Evolutionary conservation across 2,329 filamentous ascomycete species (phyloP).

Genomic region (Neonectria sp.): DNA sequence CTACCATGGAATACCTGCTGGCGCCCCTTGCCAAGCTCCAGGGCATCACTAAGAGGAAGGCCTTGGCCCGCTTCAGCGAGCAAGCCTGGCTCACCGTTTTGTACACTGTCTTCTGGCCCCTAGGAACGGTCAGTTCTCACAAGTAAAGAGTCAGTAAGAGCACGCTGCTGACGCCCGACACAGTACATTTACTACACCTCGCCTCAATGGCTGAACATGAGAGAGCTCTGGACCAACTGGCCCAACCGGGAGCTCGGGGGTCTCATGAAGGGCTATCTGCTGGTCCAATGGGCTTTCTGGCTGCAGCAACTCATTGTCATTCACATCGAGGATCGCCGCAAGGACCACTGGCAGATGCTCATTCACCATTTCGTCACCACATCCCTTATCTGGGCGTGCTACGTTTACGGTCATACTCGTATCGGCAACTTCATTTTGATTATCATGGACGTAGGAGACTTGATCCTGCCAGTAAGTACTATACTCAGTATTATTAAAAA

Average conservation of each 20-base stretch:
- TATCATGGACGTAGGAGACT: constrained; percentile 94
- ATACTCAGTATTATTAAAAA: constrained; percentile 76
- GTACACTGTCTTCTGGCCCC: constrained; percentile 84
- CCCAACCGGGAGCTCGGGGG: constrained; percentile 82
- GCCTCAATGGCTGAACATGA: constrained; percentile 82
- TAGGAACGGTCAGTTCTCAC: constrained; percentile 79
- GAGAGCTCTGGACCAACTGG: constrained; percentile 87
- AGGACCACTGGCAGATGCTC: constrained; percentile 97
- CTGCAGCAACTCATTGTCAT: constrained; percentile 95
- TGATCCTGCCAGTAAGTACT: constrained; percentile 84
- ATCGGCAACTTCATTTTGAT: constrained; percentile 92
- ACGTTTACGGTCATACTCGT: constrained; percentile 88
- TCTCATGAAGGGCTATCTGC: constrained; percentile 88
- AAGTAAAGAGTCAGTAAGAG: background rate
- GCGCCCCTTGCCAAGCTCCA: constrained; percentile 80
- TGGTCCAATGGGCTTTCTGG: constrained; percentile 94
- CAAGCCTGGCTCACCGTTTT: constrained; percentile 94
- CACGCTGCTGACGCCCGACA: constrained; percentile 20
- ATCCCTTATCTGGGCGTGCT: constrained; percentile 83
- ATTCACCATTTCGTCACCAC: constrained; percentile 94
- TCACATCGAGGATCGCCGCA: constrained; percentile 93
- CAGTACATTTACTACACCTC: constrained; percentile 87
- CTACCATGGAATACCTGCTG: constrained; percentile 88
- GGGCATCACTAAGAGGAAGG: constrained; percentile 84
- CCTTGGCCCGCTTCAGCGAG: constrained; percentile 88